These are phyloP conservation scores for Zizania latifolia DNA, from an alignment of 176 grass and related monocot genomes.

Conservation along the genomic window DNA sequence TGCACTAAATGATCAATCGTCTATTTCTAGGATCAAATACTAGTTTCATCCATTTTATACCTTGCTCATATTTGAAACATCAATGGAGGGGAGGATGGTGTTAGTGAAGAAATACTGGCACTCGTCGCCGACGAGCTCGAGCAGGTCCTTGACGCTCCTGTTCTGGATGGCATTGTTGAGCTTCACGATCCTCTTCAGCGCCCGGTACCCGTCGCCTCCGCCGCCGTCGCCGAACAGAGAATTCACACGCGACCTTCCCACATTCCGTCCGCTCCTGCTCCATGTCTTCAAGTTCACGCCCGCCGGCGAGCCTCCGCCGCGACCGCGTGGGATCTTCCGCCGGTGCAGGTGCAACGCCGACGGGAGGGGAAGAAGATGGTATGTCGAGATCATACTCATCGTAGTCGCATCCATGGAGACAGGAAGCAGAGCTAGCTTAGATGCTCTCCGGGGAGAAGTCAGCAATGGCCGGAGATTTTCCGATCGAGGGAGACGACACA, in stretches of 20 bases:
- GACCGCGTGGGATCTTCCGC: neutral
- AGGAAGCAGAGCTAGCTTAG: neutral
- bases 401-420: constrained; percentile 22
- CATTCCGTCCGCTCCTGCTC: neutral
- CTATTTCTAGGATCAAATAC: neutral
- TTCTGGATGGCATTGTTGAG: constrained; percentile 71
- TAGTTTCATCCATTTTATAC: constrained; percentile 30
- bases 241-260: neutral
- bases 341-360: neutral
- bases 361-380: neutral
- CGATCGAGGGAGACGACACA: neutral
- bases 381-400: no score
- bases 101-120: constrained; percentile 29
- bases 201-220: constrained; percentile 37
- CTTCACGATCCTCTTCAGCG: constrained; percentile 40
- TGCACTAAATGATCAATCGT: no score
- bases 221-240: constrained; percentile 16
- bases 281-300: neutral
- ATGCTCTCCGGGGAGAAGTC: neutral
- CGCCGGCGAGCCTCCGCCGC: neutral
- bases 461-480: neutral
- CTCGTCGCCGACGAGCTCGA: constrained; percentile 47
- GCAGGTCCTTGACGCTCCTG: constrained; percentile 49
- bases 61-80: constrained; percentile 28
- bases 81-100: constrained; percentile 24